Evolutionary conservation across 306 rosid species (phyloP), one percentile per base, ranked within the genome.

Genomic region (Malus fusca): DNA sequence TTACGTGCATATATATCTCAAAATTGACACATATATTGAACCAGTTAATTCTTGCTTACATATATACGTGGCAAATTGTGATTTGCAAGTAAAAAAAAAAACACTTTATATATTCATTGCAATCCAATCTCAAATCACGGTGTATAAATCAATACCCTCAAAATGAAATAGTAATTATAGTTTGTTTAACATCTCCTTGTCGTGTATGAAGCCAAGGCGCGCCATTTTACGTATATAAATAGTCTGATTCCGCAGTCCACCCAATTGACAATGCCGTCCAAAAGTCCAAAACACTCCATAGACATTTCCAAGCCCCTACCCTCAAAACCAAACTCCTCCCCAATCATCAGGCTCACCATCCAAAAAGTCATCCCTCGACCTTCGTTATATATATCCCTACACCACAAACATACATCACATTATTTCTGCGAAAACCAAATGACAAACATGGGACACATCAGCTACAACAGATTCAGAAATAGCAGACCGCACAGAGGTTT

Each of bases 291-390:
- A 22, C 52, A 22, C 53, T 9, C 37, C 56, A 58, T 14, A 22
- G 51, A 73, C 76, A 44, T 42, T 67, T 66, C 69, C 46, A 35
- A 66, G 48, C 12, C 28, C 63, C 14, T 72, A 21, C 3, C 28
- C 26, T 87, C 82, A 84, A 69, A 81, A 72, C 75, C 73, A 79
- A 75, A 72, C 83, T 83, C 73, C 78, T 77, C 73, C 78, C 69
- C 63, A 75, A 77, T 73, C 81, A 76, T 80, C 59, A 52, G 76
- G 80, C 82, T 69, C 69, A 82, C 80, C 85, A 40, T 78, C 82
- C 82, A 85, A 81, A 88, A 89, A 89, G 88, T 78, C 82, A 11
- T 69, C 76, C 69, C 61, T 66, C 81, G 80, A 73, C 87, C 69
- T 66, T 81, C 75, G 79, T 71, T 80, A 78, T 76, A 82, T 79